Percentiles rank a stretch among this genome's conserved stretches.
Evolutionary conservation across 192 early-diverging fungal genomes (phyloP).

Genomic region (Phlyctochytrium planicorne): DNA sequence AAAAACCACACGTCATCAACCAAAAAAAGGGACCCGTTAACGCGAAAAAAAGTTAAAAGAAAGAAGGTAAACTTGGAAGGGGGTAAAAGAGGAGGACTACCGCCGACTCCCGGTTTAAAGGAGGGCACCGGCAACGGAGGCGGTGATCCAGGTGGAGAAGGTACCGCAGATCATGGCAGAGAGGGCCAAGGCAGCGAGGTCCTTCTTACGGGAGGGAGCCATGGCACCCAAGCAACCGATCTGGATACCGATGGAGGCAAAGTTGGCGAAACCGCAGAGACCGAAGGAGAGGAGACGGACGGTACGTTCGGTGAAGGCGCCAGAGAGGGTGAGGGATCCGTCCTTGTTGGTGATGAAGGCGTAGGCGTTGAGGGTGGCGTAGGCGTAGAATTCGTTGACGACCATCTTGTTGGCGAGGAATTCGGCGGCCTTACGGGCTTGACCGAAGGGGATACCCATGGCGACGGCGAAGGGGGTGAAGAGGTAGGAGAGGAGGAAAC

Average conservation of each 20-base stretch:
- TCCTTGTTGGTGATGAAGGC: conserved; percentile 6
- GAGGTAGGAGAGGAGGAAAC: conserved; percentile 73
- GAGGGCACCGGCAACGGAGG: conserved; percentile 71
- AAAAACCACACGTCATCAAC: too few relatives aligned
- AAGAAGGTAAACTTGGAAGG: too few relatives aligned
- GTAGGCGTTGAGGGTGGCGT: conserved; percentile 33
- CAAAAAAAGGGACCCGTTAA: too few relatives aligned
- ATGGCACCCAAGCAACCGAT: conserved; percentile 73
- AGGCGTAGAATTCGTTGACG: conserved; percentile 90
- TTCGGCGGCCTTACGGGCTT: conserved; percentile 59
- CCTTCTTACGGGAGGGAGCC: conserved; percentile 65
- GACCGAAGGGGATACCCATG: conserved; percentile 59
- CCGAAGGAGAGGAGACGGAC: conserved; percentile 61
- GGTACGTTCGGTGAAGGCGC: conserved; percentile 27
- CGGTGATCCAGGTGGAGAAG: conserved; percentile 75
- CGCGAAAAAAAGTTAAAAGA: too few relatives aligned
- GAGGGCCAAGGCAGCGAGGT: conserved; percentile 70
- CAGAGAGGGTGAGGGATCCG: conserved; percentile 12
- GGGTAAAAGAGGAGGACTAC: too few relatives aligned
- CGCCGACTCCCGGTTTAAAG: conserved; percentile 30
- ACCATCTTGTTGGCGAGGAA: conserved; percentile 75
- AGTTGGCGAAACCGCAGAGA: conserved; percentile 86
- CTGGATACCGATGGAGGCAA: conserved; percentile 81
- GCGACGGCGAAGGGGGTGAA: conserved; percentile 74
- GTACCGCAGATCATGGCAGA: conserved; percentile 80